A percentile compares a stretch with the other conserved stretches of the same genome.
Evolutionary conservation across 371 early-diverging fungal species (phyloP).

Genomic region (Thermomucor indicae-seudaticae): DNA sequence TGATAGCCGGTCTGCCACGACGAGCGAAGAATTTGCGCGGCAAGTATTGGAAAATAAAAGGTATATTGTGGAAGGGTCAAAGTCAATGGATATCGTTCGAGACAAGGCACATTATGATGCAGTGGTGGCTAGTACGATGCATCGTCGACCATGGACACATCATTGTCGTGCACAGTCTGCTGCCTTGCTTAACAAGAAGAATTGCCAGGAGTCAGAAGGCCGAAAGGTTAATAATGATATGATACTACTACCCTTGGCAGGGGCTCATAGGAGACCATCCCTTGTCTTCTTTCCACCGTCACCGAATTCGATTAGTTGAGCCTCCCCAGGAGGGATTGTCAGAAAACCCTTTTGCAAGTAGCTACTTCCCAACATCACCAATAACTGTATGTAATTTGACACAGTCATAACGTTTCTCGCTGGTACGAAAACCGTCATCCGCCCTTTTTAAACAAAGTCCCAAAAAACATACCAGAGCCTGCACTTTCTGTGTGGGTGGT

Average conservation of each 20-base stretch:
- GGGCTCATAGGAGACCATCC: no score
- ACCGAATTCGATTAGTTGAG: conserved; percentile 27
- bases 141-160: conserved; percentile 19
- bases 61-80: conserved; percentile 8
- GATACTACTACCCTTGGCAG: no score
- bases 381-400: no score
- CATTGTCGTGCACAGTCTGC: conserved; percentile 17
- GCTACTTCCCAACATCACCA: no score
- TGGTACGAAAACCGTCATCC: no score
- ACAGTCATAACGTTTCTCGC: no score
- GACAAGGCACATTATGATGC: conserved; percentile 35
- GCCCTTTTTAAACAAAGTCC: no score
- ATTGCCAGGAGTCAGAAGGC: neutral
- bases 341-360: no score
- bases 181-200: neutral
- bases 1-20: neutral
- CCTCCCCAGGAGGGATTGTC: no score
- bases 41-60: conserved; percentile 27
- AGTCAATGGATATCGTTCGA: conserved; percentile 16
- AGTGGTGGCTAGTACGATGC: conserved; percentile 22
- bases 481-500: no score
- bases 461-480: no score
- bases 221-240: no score
- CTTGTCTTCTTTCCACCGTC: conserved; percentile 34
- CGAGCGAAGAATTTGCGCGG: conserved; percentile 12